A percentile compares a stretch with the other conserved stretches of the same genome.
These are phyloP conservation scores for Micractinium conductrix DNA, from an alignment of 139 green algal genomes.

Conservation along the genomic window DNA sequence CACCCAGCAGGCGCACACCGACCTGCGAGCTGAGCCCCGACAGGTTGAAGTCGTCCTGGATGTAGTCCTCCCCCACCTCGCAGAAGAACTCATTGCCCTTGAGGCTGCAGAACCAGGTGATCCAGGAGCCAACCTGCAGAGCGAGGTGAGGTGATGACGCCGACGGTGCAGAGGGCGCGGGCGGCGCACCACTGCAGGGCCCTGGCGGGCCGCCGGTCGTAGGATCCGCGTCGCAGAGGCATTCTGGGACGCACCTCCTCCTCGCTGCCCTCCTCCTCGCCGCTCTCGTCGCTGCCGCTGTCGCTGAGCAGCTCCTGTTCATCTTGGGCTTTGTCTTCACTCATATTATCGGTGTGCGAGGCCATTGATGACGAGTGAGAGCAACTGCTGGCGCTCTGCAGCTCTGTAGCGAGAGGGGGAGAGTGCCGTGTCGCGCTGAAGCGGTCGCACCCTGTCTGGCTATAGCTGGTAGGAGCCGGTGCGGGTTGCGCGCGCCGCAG, in stretches of 20 bases:
- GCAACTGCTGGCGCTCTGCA: too few relatives aligned
- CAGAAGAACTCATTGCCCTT: constrained; percentile 93
- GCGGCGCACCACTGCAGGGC: neutral
- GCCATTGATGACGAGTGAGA: too few relatives aligned
- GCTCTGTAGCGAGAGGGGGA: too few relatives aligned
- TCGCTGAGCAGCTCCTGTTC: constrained; percentile 30
- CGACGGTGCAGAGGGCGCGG: too few relatives aligned
- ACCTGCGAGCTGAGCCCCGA: constrained; percentile 85
- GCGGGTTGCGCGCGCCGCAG: too few relatives aligned
- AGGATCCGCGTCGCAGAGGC: too few relatives aligned
- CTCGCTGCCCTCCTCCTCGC: constrained; percentile 23
- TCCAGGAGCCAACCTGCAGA: constrained; percentile 78
- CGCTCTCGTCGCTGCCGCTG: constrained; percentile 36
- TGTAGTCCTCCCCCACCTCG: constrained; percentile 95
- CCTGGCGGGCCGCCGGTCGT: neutral
- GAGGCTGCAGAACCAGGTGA: constrained; percentile 93
- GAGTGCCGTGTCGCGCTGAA: too few relatives aligned
- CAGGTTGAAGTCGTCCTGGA: constrained; percentile 99
- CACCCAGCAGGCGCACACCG: too few relatives aligned
- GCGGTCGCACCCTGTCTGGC: too few relatives aligned
- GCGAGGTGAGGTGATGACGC: too few relatives aligned
- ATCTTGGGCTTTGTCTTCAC: constrained; percentile 28
- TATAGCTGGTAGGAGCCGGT: too few relatives aligned
- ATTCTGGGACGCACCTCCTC: constrained; percentile 29
- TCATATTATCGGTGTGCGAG: too few relatives aligned